phyloP scores from a whole-genome alignment of 2,329 filamentous ascomycete species.

The Aspergillus sp. region DNA sequence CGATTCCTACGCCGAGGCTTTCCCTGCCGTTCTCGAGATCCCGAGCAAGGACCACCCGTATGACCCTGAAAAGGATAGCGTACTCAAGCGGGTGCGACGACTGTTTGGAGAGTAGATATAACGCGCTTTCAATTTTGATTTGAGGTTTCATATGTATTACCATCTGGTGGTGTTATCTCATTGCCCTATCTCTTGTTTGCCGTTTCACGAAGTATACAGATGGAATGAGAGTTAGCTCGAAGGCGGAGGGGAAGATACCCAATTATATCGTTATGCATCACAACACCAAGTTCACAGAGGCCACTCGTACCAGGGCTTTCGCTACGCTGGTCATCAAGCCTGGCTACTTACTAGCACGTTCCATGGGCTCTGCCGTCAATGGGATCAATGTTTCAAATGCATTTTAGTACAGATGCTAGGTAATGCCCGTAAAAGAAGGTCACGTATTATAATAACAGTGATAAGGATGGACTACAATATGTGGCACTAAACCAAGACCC shows the following conservation, averaged over 20 bases:
- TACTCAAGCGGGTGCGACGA: constrained; percentile 80
- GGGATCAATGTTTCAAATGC: neutral
- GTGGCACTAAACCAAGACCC: constrained; percentile 6
- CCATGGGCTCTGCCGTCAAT: neutral
- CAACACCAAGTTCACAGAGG: too few species aligned
- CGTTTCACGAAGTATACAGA: neutral
- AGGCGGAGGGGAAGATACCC: constrained; percentile 21
- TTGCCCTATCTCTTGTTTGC: neutral
- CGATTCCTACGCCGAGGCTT: constrained; percentile 89
- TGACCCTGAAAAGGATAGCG: constrained; percentile 97
- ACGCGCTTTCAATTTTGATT: neutral
- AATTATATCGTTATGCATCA: constrained; percentile 12
- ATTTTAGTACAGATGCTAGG: constrained; percentile 14
- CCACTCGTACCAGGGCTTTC: neutral
- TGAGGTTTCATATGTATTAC: constrained; percentile 5
- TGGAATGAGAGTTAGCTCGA: constrained; percentile 1
- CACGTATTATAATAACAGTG: neutral
- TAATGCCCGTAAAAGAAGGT: neutral
- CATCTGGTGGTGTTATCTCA: neutral
- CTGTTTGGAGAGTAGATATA: constrained; percentile 61
- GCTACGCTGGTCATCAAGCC: neutral
- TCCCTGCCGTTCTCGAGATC: constrained; percentile 95
- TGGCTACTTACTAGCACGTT: neutral
- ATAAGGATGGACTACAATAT: constrained; percentile 3
- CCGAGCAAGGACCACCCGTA: constrained; percentile 99